A percentile compares a stretch with the other conserved stretches of the same genome.
Evolutionary conservation across 1,139 yeast species (phyloP).

Genomic region (Groenewaldozyma sp.): DNA sequence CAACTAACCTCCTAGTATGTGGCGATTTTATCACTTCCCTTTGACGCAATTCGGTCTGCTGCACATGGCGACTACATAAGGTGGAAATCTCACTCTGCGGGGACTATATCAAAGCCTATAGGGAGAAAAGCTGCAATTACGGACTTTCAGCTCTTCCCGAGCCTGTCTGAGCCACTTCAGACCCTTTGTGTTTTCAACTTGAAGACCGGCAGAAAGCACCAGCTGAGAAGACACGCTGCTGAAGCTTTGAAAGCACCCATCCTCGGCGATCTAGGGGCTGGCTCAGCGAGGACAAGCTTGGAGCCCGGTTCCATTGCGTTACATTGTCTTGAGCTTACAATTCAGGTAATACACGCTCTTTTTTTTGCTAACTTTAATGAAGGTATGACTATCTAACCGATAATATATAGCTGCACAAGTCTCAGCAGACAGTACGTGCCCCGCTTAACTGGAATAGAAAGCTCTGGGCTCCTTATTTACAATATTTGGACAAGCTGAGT

Average conservation of each 20-base stretch:
- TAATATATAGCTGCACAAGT: constrained; percentile 1
- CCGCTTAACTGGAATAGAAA: constrained; percentile 9
- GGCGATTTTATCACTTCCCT: constrained; percentile 10
- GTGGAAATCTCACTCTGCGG: constrained; percentile 8
- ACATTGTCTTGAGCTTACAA: constrained; percentile 10
- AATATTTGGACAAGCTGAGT: no score
- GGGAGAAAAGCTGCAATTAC: constrained; percentile 15
- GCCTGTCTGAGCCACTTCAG: background rate
- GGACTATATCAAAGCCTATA: constrained; percentile 11
- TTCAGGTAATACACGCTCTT: constrained; percentile 6
- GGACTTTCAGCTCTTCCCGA: constrained; percentile 8
- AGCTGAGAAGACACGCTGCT: constrained; percentile 32
- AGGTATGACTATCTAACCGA: no score
- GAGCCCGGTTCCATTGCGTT: constrained; percentile 12
- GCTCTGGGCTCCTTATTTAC: constrained; percentile 11
- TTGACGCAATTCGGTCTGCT: constrained; percentile 3
- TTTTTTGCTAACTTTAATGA: constrained; percentile 1
- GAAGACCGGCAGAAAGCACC: constrained; percentile 40
- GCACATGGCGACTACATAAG: constrained; percentile 2
- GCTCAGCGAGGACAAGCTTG: constrained; percentile 3
- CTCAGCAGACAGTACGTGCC: constrained; percentile 6
- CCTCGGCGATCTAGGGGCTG: constrained; percentile 18
- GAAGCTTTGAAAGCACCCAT: constrained; percentile 19
- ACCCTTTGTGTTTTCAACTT: constrained; percentile 29
- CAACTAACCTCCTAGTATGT: constrained; percentile 9